A percentile compares a stretch with the other conserved stretches of the same genome.
Evolutionary conservation across 495 filamentous ascomycete genomes (phyloP).

Genomic region (Tuber indicum): DNA sequence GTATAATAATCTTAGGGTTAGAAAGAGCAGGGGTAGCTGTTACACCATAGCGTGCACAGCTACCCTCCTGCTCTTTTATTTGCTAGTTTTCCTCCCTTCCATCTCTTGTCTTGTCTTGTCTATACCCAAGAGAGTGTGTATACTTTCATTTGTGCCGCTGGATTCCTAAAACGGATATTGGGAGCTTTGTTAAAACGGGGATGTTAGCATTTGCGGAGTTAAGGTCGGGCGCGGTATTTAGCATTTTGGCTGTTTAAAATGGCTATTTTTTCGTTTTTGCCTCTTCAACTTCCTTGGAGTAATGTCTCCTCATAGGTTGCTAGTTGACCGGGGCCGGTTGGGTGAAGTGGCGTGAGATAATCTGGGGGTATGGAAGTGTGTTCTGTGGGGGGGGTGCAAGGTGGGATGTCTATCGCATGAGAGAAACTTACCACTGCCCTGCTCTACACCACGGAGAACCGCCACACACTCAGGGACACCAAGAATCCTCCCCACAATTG

Average conservation of each 20-base stretch:
- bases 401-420: not conserved
- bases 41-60: not conserved
- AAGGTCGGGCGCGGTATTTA: not conserved
- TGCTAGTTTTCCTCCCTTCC: not conserved
- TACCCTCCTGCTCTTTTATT: not conserved
- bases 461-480: not conserved
- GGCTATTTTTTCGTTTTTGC: not conserved
- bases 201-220: not conserved
- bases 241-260: not conserved
- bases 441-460: not conserved
- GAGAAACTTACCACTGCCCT: not conserved
- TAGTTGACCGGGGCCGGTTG: not conserved
- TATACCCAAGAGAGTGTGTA: constrained; percentile 5
- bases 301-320: not conserved
- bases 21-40: not conserved
- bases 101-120: constrained; percentile 3
- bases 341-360: not conserved
- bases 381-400: not conserved
- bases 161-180: not conserved
- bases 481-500: not conserved
- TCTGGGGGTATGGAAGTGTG: not conserved
- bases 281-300: not conserved
- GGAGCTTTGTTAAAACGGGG: not conserved
- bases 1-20: not conserved
- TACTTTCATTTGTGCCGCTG: not conserved